Conservation (phyloP, 2,329 filamentous ascomycete genomes). For the Verticillium zaregamsianum region DNA sequence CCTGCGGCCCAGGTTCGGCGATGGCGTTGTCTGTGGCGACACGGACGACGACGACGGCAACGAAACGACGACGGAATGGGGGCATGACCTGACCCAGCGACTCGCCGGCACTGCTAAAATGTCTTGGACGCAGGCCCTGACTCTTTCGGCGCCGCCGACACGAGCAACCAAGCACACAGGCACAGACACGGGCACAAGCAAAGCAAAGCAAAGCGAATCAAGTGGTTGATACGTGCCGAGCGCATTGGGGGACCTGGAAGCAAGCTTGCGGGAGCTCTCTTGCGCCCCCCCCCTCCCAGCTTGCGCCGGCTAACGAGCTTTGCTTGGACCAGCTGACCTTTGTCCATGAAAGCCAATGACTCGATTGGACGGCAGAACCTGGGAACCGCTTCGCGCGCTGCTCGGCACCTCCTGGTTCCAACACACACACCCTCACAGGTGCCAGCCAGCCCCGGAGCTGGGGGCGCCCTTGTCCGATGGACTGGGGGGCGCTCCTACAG, state of each 20-base stretch:
- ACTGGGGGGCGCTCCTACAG: neutral
- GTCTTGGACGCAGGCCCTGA: neutral
- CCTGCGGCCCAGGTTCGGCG: neutral
- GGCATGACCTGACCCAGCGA: neutral
- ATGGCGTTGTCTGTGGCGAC: neutral
- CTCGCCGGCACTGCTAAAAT: neutral
- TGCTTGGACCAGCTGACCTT: conserved; percentile 2
- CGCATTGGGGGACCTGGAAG: neutral
- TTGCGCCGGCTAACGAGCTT: neutral
- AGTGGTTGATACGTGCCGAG: neutral
- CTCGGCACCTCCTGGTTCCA: neutral
- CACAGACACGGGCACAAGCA: neutral
- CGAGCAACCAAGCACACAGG: neutral
- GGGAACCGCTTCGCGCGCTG: neutral
- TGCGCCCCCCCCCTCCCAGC: neutral
- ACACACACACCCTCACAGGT: neutral
- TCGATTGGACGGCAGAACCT: conserved; percentile 2
- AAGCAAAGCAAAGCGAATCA: neutral
- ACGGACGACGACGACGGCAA: neutral
- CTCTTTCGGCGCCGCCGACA: neutral
- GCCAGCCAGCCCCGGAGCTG: neutral
- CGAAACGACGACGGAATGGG: neutral
- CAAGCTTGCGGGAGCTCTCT: neutral
- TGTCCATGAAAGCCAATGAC: conserved; percentile 1
- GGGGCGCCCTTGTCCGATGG: neutral